Evolutionary conservation across 2,329 filamentous ascomycete genomes (phyloP), one percentile per base, ranked within the genome.

Genomic region (Monosporascus sp.): DNA sequence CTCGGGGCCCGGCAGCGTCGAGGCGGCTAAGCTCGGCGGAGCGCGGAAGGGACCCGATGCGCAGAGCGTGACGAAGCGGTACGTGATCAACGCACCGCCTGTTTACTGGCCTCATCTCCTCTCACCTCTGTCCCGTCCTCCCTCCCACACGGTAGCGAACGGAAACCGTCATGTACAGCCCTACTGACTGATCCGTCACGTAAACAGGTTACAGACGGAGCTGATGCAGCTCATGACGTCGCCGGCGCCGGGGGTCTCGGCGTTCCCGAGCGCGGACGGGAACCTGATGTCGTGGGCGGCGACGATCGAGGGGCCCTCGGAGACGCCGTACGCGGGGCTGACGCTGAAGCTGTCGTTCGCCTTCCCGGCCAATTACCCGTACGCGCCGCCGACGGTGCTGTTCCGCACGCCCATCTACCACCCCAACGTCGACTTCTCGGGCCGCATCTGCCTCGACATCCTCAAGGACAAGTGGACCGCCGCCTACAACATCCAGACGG

Each of bases 381-480:
- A 97, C 71, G 83, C 87, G 1, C 84, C 94, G 22, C 94, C 94
- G 0, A 90, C 88, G 2, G 94, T 99, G 18, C 81, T 96, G 55
- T 99, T 97, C 85, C 96, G 92, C 78, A 99, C 95, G 7, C 94
- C 94, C 38, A 97, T 99, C 74, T 99, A 97, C 79, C 94, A 99
- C 73, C 94, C 94, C 51, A 99, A 99, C 65, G 90, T 99, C 63
- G 94, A 99, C 75, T 97, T 99, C 76, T 92, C 89, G 3, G 94
- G 94, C 41, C 84, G 94, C 53, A 99, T 99, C 73, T 99, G 94
- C 72, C 80, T 99, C 56, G 95, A 99, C 68, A 99, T 99, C 62
- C 80, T 99, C 60, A 97, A 97, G 80, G 94, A 97, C 73, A 97
- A 97, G 77, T 99, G 94, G 94, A 96, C 91, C 55, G 91, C 94